Evolutionary conservation across 345 rosid species (phyloP), one percentile per base, ranked within the genome.

Genomic region (Euphorbia tirucalli): DNA sequence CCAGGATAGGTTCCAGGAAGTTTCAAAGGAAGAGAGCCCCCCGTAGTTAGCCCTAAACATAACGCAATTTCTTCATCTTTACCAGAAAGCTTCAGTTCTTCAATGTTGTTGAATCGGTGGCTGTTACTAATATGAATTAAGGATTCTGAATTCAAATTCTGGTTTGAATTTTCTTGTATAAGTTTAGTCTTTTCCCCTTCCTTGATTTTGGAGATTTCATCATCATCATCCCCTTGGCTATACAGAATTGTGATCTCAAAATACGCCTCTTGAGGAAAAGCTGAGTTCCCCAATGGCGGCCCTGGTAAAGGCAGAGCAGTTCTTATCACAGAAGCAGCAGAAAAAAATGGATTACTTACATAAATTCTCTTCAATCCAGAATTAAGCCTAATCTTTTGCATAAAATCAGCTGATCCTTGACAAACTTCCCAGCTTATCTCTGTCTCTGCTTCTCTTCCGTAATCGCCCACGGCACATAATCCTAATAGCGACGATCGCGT

Each of bases 181-280:
- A 94, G 84, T 71, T 85, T 90, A 2, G 81, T 75, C 81, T 75
- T 87, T 69, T 92, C 98, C 4, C 90, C 85, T 78, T 92, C 96
- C 61, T 72, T 75, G 41, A 10, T 57, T 66, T 70, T 80, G 57
- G 59, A 55, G 25, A 39, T 27, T 32, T 77, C 22, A 30, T 55
- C 68, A 14, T 31, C 64, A 66, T 80, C 70, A 35, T 64, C 75
- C 21, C 79, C 63, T n/a, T 62, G 65, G 31, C 68, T 79, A 67
- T 75, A 74, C 54, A 87, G 28, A 70, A 94, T 61, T 15, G 96
- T 92, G 80, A 92, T 83, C 83, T 92, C 98, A 72, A 94, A 92
- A 80, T 90, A 94, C 48, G 96, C 97, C 50, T 92, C 98, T 71
- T 87, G 97, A 28, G 97, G 97, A 30, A 94, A 94, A 69, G 92